Evolutionary conservation across 768 basidiomycete species (phyloP), one percentile per base, ranked within the genome.

Genomic region (Tulasnella sp.): DNA sequence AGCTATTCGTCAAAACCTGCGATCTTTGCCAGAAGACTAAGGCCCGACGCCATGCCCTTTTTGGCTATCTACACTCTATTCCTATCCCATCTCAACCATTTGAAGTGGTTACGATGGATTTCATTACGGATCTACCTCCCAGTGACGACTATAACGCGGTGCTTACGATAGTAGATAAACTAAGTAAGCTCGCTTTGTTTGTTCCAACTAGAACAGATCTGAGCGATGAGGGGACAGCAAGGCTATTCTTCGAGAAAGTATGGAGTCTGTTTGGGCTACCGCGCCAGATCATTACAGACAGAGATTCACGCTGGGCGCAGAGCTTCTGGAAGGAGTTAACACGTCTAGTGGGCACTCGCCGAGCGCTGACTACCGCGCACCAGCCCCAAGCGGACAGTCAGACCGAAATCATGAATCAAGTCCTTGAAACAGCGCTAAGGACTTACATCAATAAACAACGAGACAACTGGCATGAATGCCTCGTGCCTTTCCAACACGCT

Each of bases 61-160:
- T 74, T 40, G 82, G 82, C 1, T 37, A 75, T 9, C 79, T 83
- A 3, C 6, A 48, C 4, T 72, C 82, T 9, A 58, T 82, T 14
- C 18, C 34, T 12, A 79, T 79, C n/a, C 82, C 82, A 0, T 11
- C 24, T 37, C 50, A 34, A 40, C 82, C 82, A 1, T 83, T 46
- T 74, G 28, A 80, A 16, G 54, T 48, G 6, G 69, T 82, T 12
- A 60, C 79, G 11, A 78, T 83, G 73, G 82, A 83, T 64, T 80
- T 82, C 24, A 83, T 85, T 20, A 81, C 78, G 14, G 75, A 82
- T 41, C 80, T 85, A 12, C 85, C 84, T 8, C n/a, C 22, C 8
- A 40, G 37, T 0, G 72, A 76, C 28, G 72, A 60, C 16, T 76
- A 41, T 64, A 64, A 76, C 28, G 73, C 78, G 6, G 46, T 83